Evolutionary conservation across 352 stramenopile species (phyloP).

Genomic region (Phytopythium boreale): DNA sequence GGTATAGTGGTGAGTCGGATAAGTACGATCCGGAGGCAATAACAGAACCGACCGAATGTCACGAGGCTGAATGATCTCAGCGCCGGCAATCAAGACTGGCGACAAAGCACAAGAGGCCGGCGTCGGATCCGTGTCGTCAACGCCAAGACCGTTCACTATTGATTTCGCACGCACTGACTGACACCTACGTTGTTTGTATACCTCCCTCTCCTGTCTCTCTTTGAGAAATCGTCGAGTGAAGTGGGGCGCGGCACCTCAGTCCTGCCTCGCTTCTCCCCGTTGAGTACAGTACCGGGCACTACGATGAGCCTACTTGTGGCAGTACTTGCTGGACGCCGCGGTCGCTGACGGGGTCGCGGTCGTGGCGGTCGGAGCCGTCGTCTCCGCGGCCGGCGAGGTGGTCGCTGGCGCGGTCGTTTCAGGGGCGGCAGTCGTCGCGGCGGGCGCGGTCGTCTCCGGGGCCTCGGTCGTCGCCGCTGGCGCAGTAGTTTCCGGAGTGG

Average conservation of each 20-base stretch:
- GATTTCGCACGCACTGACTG: conserved; percentile 2
- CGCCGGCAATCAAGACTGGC: neutral
- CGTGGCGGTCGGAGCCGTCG: conserved; percentile 1
- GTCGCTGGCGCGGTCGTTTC: conserved; percentile 3
- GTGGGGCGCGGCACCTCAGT: too few species aligned
- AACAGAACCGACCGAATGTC: neutral
- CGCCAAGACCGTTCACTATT: neutral
- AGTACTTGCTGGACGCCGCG: conserved; percentile 17
- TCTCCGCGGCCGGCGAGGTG: neutral
- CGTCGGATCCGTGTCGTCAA: neutral
- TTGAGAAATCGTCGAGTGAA: neutral
- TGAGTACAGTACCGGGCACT: neutral
- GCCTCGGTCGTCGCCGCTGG: conserved; percentile 4
- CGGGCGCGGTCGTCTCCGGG: conserved; percentile 3
- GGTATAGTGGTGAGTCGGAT: neutral
- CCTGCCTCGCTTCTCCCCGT: neutral
- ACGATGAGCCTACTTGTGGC: conserved; percentile 12
- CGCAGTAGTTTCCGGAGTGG: conserved; percentile 3
- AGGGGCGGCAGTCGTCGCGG: conserved; percentile 4
- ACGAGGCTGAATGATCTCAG: neutral
- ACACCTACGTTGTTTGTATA: conserved; percentile 1
- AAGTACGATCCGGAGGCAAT: neutral
- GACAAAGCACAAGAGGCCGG: neutral
- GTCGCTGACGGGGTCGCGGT: conserved; percentile 7
- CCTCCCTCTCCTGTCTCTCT: neutral